These are phyloP conservation scores for Achaetomium macrosporum DNA, from an alignment of 2,329 filamentous ascomycete species.

Conservation along the genomic window DNA sequence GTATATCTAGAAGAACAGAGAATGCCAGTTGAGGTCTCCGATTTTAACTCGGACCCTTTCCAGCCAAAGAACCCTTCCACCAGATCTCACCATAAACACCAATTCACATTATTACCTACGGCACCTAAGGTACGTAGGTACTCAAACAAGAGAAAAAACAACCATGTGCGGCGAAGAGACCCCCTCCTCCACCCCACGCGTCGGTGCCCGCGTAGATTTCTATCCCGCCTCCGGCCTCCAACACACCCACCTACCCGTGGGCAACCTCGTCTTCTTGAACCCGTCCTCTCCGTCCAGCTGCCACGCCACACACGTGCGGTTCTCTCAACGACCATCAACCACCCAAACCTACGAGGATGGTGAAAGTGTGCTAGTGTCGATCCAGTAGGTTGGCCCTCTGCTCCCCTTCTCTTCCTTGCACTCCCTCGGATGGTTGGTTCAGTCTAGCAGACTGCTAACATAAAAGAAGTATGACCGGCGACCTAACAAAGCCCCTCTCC, in stretches of 20 bases:
- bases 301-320: slow-evolving; percentile 23
- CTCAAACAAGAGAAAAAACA: neutral
- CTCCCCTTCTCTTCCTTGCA: neutral
- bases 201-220: slow-evolving; percentile 26
- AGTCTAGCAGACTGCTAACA: neutral
- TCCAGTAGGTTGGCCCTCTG: slow-evolving; percentile 24
- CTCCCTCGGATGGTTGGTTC: too few relatives aligned
- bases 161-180: slow-evolving; percentile 23
- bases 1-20: too few relatives aligned
- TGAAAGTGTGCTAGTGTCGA: slow-evolving; percentile 21
- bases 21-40: too few relatives aligned
- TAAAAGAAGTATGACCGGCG: slow-evolving; percentile 17
- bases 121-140: too few relatives aligned
- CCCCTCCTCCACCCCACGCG: slow-evolving; percentile 20
- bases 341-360: neutral
- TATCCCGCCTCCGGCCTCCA: slow-evolving; percentile 9
- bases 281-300: slow-evolving; percentile 17
- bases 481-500: slow-evolving; percentile 20
- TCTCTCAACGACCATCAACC: slow-evolving; percentile 1
- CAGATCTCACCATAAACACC: too few relatives aligned
- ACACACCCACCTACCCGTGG: neutral
- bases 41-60: too few relatives aligned
- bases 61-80: too few relatives aligned
- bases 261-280: slow-evolving; percentile 24
- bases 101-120: too few relatives aligned